These are phyloP conservation scores for Auricularia auricula-judae DNA, from an alignment of 768 basidiomycete genomes.

Conservation along the genomic window DNA sequence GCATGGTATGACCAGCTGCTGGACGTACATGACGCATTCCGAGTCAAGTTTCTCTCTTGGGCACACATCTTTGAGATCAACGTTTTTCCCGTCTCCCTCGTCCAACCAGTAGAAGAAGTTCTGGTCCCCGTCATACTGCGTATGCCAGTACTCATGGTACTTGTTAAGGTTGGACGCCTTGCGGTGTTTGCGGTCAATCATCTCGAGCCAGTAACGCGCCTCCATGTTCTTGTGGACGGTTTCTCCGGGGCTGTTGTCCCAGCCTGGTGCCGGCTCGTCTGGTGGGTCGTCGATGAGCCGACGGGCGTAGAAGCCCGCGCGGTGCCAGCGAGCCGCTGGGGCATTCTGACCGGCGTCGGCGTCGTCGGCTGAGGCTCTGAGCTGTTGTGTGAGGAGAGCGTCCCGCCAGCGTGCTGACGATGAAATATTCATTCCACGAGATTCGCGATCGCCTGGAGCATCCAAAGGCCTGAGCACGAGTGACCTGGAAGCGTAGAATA, in stretches of 20 bases:
- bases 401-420: background rate
- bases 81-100: slow-evolving; percentile 41
- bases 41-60: slow-evolving; percentile 48
- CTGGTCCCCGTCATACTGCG: background rate
- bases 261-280: background rate
- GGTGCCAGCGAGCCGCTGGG: background rate
- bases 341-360: background rate
- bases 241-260: background rate
- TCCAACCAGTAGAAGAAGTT: slow-evolving; percentile 35
- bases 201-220: background rate
- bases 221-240: background rate
- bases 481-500: too few relatives aligned
- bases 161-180: slow-evolving; percentile 1
- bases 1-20: slow-evolving; percentile 26
- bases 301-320: background rate
- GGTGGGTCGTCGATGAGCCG: background rate
- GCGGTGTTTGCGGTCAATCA: background rate
- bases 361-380: background rate
- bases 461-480: too few relatives aligned
- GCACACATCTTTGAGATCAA: slow-evolving; percentile 43
- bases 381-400: background rate
- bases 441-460: background rate
- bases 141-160: background rate
- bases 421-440: background rate
- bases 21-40: slow-evolving; percentile 20